A percentile compares a stretch with the other conserved stretches of the same genome.
phyloP scores from a whole-genome alignment of 2,329 filamentous ascomycete genomes.

The Trichoderma harzianum region DNA sequence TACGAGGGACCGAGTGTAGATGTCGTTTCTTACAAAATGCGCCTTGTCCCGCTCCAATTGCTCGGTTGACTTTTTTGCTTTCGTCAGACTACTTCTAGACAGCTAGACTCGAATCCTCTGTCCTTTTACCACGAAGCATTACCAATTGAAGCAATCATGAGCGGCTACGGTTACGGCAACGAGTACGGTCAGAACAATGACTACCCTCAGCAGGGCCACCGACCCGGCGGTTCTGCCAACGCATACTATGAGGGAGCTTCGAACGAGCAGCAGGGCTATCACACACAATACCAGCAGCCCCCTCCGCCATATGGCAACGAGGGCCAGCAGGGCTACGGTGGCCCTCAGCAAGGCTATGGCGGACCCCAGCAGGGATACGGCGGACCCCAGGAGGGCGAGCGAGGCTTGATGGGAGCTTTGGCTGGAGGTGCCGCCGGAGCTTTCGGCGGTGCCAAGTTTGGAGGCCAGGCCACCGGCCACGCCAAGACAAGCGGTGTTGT shows the following conservation, averaged over 20 bases:
- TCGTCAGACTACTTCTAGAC: not conserved
- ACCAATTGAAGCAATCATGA: conserved; percentile 6
- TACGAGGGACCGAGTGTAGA: not conserved
- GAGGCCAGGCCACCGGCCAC: conserved; percentile 25
- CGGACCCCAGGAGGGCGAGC: conserved; percentile 36
- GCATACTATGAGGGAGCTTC: conserved; percentile 13
- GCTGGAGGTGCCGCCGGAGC: conserved; percentile 40
- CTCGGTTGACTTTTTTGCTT: not conserved
- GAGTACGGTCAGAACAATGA: not conserved
- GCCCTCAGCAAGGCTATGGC: not conserved
- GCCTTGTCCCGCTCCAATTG: not conserved
- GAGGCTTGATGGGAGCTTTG: conserved; percentile 39
- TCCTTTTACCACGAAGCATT: not conserved
- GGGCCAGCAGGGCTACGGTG: not conserved
- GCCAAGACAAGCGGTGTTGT: conserved; percentile 36
- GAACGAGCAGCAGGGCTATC: conserved; percentile 4
- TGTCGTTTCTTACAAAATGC: not conserved
- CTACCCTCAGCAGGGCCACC: not conserved
- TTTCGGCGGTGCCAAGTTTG: conserved; percentile 40
- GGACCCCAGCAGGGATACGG: conserved; percentile 10
- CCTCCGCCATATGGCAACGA: conserved; percentile 4
- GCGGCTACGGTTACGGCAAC: conserved; percentile 9
- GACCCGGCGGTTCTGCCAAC: not conserved
- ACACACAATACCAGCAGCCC: conserved; percentile 7
- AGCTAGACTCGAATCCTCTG: not conserved